phyloP scores from a whole-genome alignment of 306 rosid species.

The Sphenostylis stenocarpa region DNA sequence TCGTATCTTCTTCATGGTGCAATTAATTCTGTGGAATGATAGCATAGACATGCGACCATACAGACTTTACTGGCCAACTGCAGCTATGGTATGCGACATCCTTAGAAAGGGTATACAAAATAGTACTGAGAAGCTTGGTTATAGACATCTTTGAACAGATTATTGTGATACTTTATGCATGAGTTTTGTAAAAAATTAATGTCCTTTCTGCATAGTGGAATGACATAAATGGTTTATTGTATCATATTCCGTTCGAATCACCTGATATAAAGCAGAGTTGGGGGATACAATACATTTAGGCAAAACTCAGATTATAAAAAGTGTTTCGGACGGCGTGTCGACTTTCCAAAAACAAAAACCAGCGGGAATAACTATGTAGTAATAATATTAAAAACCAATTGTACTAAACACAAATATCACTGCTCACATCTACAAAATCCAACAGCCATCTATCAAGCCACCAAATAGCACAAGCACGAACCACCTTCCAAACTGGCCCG shows the following conservation, averaged over 20 bases:
- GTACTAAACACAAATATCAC: conserved; percentile 29
- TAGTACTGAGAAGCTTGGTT: not conserved
- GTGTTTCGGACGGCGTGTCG: not conserved
- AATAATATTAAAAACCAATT: conserved; percentile 20
- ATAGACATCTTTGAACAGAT: not conserved
- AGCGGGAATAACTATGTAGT: not conserved
- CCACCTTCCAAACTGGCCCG: conserved; percentile 24
- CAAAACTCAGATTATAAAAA: not conserved
- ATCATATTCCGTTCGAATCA: not conserved
- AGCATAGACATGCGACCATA: too few species aligned
- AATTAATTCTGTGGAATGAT: too few species aligned
- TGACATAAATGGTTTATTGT: not conserved
- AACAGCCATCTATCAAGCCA: conserved; percentile 10
- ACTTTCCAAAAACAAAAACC: not conserved
- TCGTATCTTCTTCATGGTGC: not conserved
- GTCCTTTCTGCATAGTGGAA: not conserved
- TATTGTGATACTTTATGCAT: too few species aligned
- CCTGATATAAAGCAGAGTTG: not conserved
- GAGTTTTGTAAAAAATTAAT: too few species aligned
- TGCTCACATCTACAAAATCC: conserved; percentile 19
- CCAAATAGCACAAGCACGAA: conserved; percentile 30
- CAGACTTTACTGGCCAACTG: too few species aligned
- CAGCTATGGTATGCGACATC: too few species aligned
- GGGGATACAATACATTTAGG: not conserved
- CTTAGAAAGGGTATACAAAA: not conserved